phyloP scores from a whole-genome alignment of 371 early-diverging fungal genomes.

The Paraphysoderma sedebokerense region DNA sequence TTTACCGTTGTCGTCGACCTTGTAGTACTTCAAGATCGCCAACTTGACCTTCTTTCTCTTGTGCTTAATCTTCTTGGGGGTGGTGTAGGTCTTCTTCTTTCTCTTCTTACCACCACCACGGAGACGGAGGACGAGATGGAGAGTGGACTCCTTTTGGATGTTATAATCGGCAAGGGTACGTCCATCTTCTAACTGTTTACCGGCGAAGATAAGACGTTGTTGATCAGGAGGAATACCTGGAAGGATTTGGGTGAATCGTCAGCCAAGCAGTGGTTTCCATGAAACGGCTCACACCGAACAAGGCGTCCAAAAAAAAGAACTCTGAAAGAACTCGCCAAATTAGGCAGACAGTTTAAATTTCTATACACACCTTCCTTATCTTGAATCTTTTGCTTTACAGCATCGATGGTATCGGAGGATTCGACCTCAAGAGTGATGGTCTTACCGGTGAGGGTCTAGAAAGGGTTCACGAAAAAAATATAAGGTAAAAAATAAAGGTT shows the following conservation, averaged over 20 bases:
- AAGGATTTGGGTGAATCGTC: neutral
- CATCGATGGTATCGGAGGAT: conserved; percentile 50
- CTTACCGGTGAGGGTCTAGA: conserved; percentile 55
- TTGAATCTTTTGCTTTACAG: conserved; percentile 75
- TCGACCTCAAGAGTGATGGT: conserved; percentile 70
- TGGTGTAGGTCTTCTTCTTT: conserved; percentile 97
- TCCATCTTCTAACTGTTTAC: conserved; percentile 99
- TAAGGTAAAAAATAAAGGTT: neutral
- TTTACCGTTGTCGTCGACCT: conserved; percentile 92
- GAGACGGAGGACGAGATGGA: conserved; percentile 61
- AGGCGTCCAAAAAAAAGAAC: neutral
- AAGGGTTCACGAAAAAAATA: neutral
- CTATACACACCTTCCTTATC: conserved; percentile 61
- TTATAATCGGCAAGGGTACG: conserved; percentile 66
- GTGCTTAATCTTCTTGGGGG: conserved; percentile 99
- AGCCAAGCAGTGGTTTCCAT: neutral
- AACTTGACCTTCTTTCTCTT: conserved; percentile 96
- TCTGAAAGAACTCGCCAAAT: neutral
- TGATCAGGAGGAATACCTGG: conserved; percentile 97
- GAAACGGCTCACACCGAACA: neutral
- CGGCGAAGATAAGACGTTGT: conserved; percentile 99
- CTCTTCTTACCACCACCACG: conserved; percentile 90
- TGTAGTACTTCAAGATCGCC: conserved; percentile 94
- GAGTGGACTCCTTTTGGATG: conserved; percentile 79
- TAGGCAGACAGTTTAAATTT: neutral